Percentiles rank a stretch among this genome's conserved stretches.
Conservation (phyloP, 169 alveolate genomes). For the Perkinsus chesapeaki region DNA sequence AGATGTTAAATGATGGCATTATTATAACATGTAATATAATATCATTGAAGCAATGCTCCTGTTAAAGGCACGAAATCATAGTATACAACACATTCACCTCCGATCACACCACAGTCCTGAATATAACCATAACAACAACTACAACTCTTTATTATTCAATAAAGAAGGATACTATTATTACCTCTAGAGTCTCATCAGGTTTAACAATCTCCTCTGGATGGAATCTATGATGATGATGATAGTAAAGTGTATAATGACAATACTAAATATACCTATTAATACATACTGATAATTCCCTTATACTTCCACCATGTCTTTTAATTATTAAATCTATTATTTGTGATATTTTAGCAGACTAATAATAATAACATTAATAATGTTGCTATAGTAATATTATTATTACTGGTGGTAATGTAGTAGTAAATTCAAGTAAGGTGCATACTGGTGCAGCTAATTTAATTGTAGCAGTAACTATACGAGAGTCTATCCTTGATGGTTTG, state of each 20-base stretch:
- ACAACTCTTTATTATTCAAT: background rate
- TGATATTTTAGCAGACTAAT: background rate
- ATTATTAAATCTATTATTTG: background rate
- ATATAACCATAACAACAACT: background rate
- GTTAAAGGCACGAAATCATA: background rate
- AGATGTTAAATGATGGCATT: too few species aligned
- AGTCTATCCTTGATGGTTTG: background rate
- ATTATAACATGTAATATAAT: too few species aligned
- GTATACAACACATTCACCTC: conserved; percentile 5
- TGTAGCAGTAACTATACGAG: background rate
- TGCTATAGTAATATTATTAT: background rate
- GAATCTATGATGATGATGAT: background rate
- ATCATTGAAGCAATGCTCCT: background rate
- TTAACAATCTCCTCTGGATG: background rate
- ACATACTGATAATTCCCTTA: background rate
- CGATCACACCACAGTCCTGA: background rate
- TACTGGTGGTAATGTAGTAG: background rate
- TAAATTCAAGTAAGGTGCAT: conserved; percentile 1
- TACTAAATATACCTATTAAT: background rate
- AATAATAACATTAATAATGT: background rate
- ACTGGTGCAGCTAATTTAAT: conserved; percentile 1
- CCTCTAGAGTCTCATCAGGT: background rate
- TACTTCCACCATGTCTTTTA: background rate
- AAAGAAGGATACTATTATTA: background rate
- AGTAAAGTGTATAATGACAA: background rate